Conservation (phyloP, 345 rosid genomes). For the Populus pruinosa region DNA sequence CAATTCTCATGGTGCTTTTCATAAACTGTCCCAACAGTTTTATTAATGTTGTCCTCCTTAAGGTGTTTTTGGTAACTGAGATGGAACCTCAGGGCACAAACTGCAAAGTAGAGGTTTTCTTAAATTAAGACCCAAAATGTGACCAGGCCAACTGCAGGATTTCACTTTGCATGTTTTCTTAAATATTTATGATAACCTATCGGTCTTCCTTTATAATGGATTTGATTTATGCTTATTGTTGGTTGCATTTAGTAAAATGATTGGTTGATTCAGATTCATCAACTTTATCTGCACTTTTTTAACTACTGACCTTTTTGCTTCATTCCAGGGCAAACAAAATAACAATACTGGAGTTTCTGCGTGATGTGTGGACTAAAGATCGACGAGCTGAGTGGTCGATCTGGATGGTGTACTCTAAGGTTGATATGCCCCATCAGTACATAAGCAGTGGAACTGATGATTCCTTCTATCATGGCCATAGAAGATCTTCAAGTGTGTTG, state of each 20-base stretch:
- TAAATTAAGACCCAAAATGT: neutral
- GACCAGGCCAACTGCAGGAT: neutral
- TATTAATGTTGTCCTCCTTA: neutral
- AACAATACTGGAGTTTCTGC: conserved; percentile 60
- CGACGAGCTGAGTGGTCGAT: conserved; percentile 96
- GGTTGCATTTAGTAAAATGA: neutral
- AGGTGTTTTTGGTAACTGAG: neutral
- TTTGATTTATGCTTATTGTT: conserved; percentile 1
- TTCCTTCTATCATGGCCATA: conserved; percentile 49
- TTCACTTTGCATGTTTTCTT: neutral
- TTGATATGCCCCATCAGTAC: conserved; percentile 92
- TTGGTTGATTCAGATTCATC: neutral
- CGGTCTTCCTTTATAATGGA: neutral
- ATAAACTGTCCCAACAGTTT: neutral
- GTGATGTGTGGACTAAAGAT: conserved; percentile 70
- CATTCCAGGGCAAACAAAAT: conserved; percentile 58
- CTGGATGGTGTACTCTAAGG: conserved; percentile 94
- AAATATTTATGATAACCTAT: conserved; percentile 2
- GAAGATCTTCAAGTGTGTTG: conserved; percentile 56
- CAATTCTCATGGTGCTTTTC: neutral
- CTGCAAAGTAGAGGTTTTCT: neutral
- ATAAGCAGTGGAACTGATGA: conserved; percentile 73
- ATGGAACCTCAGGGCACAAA: neutral
- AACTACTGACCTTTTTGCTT: conserved; percentile 17
- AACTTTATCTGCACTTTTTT: conserved; percentile 1